Evolutionary conservation across 441 rosid species (phyloP).

Genomic region (Pelargonium cotyledonis): DNA sequence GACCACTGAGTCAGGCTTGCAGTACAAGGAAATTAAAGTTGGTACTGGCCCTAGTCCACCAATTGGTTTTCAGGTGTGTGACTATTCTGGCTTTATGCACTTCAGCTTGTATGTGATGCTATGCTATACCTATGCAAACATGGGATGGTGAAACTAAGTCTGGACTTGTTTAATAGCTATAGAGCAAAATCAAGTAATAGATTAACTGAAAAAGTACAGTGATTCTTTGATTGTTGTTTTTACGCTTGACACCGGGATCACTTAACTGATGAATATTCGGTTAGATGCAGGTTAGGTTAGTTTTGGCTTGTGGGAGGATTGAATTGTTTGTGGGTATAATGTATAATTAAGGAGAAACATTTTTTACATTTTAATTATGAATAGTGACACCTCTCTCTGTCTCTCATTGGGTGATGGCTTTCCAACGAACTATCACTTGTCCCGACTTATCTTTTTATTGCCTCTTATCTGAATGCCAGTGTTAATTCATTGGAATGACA

Average conservation of each 20-base stretch:
- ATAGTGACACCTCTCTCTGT: too few relatives aligned
- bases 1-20: conserved; percentile 84
- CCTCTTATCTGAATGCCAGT: not conserved
- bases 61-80: conserved; percentile 71
- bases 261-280: not conserved
- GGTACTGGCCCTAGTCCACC: conserved; percentile 85
- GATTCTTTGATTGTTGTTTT: not conserved
- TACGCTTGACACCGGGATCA: not conserved
- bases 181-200: not conserved
- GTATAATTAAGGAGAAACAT: too few relatives aligned
- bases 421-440: not conserved
- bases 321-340: not conserved
- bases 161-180: not conserved
- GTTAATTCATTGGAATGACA: conserved; percentile 15
- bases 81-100: conserved; percentile 12
- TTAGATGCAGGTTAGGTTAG: not conserved
- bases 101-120: not conserved
- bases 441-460: not conserved
- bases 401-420: not conserved
- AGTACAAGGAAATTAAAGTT: conserved; percentile 81
- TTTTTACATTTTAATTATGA: not conserved
- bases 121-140: not conserved
- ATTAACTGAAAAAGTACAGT: not conserved
- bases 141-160: not conserved
- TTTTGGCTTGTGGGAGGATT: not conserved